Base-by-base conservation (phyloP, 2,329 filamentous ascomycete species). In the Hymenoscyphus occultus region DNA sequence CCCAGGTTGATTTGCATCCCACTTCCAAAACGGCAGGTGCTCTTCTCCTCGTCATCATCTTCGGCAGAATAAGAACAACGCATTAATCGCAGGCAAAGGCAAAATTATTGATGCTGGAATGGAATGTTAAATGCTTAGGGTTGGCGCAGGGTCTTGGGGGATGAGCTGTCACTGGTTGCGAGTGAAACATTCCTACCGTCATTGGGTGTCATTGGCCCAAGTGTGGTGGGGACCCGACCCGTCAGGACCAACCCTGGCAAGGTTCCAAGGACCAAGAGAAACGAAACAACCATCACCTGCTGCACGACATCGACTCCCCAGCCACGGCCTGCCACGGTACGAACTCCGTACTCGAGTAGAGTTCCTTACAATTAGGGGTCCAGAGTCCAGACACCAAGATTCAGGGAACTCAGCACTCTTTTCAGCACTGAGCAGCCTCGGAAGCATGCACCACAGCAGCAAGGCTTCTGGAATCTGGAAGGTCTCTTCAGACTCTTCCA, bases 1-100 rank as follows among this genome's bases (percentile, higher is more conserved):
- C 56, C 56, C 60, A 56, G 28, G 10, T 31, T 61, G 16, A n/a
- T 31, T 61, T 31, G 14, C n/a, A 22, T 19, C 56, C 60, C 48
- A 19, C 40, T 32, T 48, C 35, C 3, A 35, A 35, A 35, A 35
- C 35, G 35, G 35, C 35, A 35, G 35, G 35, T 35, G 35, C 9
- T 35, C 35, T 35, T 28, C 28, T 3, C 2, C 28, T 28, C 28
- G 35, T 35, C 9, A 6, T 35, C 35, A 35, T 35, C 35, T 35
- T 35, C 35, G 35, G 35, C 35, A 28, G 28, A 28, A 35, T 10
- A 35, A 35, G 5, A 35, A 7, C 9, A 6, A 10, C 35, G 35
- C 35, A 35, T 35, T 35, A 35, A 35, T 35, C 9, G 6, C 9
- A 6, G 35, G 9, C 35, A 35, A 35, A 35, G 35, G 3, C 35